Conservation (phyloP, 345 rosid genomes). For the Hibiscus tridactylites region DNA sequence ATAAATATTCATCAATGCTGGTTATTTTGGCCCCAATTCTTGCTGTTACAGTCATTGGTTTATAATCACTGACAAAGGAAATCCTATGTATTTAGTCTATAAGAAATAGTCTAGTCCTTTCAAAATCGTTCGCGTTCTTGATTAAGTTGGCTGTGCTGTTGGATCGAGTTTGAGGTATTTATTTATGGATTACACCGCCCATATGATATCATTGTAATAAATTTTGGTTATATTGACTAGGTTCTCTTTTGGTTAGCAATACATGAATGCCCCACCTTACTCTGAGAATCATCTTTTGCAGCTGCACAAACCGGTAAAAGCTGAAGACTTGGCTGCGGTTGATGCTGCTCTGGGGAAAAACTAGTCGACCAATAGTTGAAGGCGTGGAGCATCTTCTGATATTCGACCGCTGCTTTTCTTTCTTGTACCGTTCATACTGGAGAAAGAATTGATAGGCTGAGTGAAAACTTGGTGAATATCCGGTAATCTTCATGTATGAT, state of each 20-base stretch:
- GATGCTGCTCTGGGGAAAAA: not conserved
- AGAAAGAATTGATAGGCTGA: not conserved
- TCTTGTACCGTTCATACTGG: not conserved
- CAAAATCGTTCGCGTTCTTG: not conserved
- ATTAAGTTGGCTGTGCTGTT: not conserved
- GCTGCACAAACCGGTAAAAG: constrained; percentile 8
- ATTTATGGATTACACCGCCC: not conserved
- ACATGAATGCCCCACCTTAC: not conserved
- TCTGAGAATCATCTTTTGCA: not conserved
- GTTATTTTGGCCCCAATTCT: not conserved
- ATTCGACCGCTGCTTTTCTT: not conserved
- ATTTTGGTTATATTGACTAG: not conserved
- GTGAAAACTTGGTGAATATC: not conserved
- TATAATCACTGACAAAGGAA: not conserved
- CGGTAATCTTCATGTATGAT: not conserved
- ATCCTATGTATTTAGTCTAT: not conserved
- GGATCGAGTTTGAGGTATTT: not conserved
- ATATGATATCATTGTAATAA: not conserved
- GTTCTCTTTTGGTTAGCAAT: not conserved
- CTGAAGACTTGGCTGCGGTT: not conserved
- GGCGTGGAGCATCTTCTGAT: not conserved
- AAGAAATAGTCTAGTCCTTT: not conserved
- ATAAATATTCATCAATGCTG: not conserved
- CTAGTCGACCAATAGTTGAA: not conserved
- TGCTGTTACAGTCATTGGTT: not conserved